phyloP scores from a whole-genome alignment of 768 basidiomycete genomes.

The Boletus bicolor region DNA sequence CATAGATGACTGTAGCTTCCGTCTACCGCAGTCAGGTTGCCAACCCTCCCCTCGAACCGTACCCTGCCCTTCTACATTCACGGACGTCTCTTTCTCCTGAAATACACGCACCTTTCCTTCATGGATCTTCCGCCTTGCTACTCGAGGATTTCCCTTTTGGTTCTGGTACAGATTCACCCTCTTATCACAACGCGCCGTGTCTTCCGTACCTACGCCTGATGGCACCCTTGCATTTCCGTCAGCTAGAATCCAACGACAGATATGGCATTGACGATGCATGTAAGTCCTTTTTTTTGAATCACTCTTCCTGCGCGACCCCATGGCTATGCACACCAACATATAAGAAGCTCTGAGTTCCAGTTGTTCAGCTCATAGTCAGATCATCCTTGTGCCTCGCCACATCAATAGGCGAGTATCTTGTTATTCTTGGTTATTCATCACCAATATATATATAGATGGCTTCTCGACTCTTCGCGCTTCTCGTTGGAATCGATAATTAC shows the following conservation, averaged over 20 bases:
- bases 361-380: slow-evolving; percentile 4
- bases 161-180: slow-evolving; percentile 8
- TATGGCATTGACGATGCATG: slow-evolving; percentile 1
- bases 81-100: background rate
- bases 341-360: slow-evolving; percentile 9
- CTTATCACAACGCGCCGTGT: background rate
- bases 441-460: slow-evolving; percentile 33
- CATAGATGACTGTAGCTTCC: background rate
- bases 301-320: background rate
- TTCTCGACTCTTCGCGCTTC: slow-evolving; percentile 56
- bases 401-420: slow-evolving; percentile 9
- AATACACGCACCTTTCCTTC: background rate
- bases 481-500: slow-evolving; percentile 70
- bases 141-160: background rate
- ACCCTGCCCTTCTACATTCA: background rate
- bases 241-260: slow-evolving; percentile 1
- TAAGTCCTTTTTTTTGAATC: background rate
- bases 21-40: background rate
- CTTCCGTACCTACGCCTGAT: slow-evolving; percentile 10
- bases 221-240: slow-evolving; percentile 22
- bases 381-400: slow-evolving; percentile 4
- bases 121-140: background rate
- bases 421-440: background rate
- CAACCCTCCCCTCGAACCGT: slow-evolving; percentile 1
- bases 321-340: slow-evolving; percentile 16